Base-by-base conservation (phyloP, 352 stramenopile species). In the Aphanomyces invadans region DNA sequence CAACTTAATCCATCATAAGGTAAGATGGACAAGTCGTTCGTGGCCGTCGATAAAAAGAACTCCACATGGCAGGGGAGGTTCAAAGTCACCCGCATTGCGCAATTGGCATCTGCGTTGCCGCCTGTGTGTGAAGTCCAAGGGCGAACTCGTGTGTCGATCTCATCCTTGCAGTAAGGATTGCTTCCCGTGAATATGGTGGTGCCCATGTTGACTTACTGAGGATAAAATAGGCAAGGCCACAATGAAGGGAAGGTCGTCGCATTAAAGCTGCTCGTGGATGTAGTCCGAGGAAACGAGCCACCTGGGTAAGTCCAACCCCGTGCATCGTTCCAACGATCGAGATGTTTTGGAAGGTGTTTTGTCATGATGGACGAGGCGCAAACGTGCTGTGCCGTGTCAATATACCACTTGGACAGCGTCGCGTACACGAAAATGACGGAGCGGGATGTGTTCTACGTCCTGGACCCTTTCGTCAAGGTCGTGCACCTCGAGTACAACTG, bases 301-400 rank as follows among this genome's bases (percentile, higher is more conserved):
- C 60, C 60, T 12, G 60, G 60, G 60, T 68, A 59, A 4, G 9
- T 10, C 10, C 17, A 59, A 28, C 26, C 10, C 12, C 49, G 1
- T 12, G 36, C 36, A 42, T 7, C 26, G 1, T 26, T 3, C 2
- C 23, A 38, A 42, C 1, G 15, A 26, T n/a, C 36, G 2, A 38
- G 10, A 32, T 17, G 2, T 53, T 12, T 4, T 3, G 10, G 31
- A 38, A 68, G 60, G 3, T 68, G 42, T 12, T 68, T 68, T 49
- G 46, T 68, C 51, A 68, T 68, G 60, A 68, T 61, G 60, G 60
- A 68, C 45, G 3, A 49, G 7, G 29, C 46, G n/a, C 19, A 57
- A 48, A 61, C 60, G 33, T 57, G 31, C 25, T 57, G 46, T 32
- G 60, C 60, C 2, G 60, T 68, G 46, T 68, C 60, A 2, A 49